These are phyloP conservation scores for Pseudocercospora vitis DNA, from an alignment of 2,329 filamentous ascomycete genomes.

Conservation along the genomic window DNA sequence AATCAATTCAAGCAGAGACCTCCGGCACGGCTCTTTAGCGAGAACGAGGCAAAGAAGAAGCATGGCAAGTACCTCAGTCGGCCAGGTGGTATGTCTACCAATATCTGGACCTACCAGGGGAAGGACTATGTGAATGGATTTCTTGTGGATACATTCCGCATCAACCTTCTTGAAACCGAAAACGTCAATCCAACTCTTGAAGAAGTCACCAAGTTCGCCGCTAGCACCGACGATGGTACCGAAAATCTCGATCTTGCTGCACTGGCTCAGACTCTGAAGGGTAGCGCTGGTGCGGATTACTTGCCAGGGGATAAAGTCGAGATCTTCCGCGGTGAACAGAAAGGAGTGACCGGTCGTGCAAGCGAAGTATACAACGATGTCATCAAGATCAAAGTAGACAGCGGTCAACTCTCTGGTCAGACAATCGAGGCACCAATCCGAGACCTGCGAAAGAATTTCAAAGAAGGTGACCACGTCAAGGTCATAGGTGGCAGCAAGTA, in stretches of 20 bases:
- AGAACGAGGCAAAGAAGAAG: conserved; percentile 86
- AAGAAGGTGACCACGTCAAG: conserved; percentile 94
- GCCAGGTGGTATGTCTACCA: conserved; percentile 55
- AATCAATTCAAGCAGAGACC: conserved; percentile 61
- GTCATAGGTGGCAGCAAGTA: conserved; percentile 95
- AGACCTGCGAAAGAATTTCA: conserved; percentile 88
- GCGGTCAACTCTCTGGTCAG: conserved; percentile 79
- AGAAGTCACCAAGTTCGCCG: conserved; percentile 92
- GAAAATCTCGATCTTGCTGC: conserved; percentile 92
- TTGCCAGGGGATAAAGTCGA: conserved; percentile 94
- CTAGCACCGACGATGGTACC: conserved; percentile 84
- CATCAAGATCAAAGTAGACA: conserved; percentile 79
- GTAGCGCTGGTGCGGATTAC: conserved; percentile 78
- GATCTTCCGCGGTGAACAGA: conserved; percentile 93
- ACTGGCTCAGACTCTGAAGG: conserved; percentile 84
- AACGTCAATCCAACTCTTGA: conserved; percentile 92
- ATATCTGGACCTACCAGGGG: conserved; percentile 79
- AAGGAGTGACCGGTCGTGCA: conserved; percentile 82
- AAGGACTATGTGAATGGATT: conserved; percentile 94
- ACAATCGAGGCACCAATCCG: conserved; percentile 90
- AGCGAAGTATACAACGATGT: conserved; percentile 88
- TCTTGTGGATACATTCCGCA: conserved; percentile 88
- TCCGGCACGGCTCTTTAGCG: conserved; percentile 87
- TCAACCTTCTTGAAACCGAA: conserved; percentile 79
- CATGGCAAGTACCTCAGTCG: conserved; percentile 63